Evolutionary conservation across 192 early-diverging fungal genomes (phyloP).

Genomic region (Mortierella claussenii): DNA sequence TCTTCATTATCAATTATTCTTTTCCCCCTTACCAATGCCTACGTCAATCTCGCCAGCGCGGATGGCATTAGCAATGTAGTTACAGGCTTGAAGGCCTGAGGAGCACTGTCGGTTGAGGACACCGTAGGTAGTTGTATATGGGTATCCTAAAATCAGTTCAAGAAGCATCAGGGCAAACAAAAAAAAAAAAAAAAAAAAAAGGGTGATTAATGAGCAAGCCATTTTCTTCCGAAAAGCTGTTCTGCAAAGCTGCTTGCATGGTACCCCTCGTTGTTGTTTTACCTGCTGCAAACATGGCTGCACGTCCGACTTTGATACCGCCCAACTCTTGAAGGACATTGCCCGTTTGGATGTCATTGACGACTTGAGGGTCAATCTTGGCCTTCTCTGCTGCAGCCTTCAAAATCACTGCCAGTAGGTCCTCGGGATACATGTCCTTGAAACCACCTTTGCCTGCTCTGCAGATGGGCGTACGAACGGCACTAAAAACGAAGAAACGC

Average conservation of each 20-base stretch:
- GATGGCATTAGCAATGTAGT: slow-evolving; percentile 88
- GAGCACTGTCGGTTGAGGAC: slow-evolving; percentile 97
- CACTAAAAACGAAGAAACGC: too few species aligned
- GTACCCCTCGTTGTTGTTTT: too few species aligned
- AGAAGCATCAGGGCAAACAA: neutral
- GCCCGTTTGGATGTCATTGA: slow-evolving; percentile 96
- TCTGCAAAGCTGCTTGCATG: too few species aligned
- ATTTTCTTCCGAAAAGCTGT: too few species aligned
- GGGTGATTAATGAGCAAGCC: neutral
- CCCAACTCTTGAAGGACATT: slow-evolving; percentile 91
- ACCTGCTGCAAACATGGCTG: slow-evolving; percentile 91
- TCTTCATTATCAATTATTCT: neutral
- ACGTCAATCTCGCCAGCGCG: slow-evolving; percentile 89
- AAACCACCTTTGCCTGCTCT: slow-evolving; percentile 92
- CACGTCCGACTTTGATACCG: slow-evolving; percentile 89
- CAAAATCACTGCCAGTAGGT: slow-evolving; percentile 67
- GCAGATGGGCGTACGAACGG: slow-evolving; percentile 89
- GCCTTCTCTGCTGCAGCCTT: slow-evolving; percentile 80
- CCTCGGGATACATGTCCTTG: slow-evolving; percentile 86
- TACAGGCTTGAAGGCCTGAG: slow-evolving; percentile 90
- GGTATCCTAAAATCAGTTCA: slow-evolving; percentile 63
- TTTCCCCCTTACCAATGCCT: slow-evolving; percentile 73
- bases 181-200: neutral
- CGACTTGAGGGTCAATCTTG: slow-evolving; percentile 84
- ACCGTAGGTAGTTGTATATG: slow-evolving; percentile 80